Conservation (phyloP, 768 basidiomycete genomes). For the Mycena filopes region DNA sequence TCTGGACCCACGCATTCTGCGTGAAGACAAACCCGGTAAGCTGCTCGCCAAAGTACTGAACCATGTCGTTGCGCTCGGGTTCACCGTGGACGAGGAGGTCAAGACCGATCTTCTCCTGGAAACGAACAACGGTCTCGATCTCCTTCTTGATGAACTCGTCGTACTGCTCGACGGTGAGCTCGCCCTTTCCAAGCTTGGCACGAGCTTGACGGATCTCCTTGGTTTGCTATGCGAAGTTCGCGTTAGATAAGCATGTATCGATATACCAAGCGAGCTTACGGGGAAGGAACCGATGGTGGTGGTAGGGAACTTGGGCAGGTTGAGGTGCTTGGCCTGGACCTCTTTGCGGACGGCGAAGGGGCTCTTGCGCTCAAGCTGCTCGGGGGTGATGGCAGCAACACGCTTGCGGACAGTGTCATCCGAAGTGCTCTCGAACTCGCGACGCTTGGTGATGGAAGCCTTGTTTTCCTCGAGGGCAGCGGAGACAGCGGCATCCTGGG, state of each 20-base stretch:
- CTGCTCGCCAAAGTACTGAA: conserved; percentile 99
- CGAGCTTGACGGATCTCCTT: conserved; percentile 98
- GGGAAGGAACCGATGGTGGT: conserved; percentile 99
- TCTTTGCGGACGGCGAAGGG: conserved; percentile 89
- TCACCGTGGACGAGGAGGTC: conserved; percentile 99
- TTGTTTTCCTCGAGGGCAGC: conserved; percentile 90
- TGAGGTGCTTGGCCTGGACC: conserved; percentile 87
- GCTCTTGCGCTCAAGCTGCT: conserved; percentile 88
- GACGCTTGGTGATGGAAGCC: conserved; percentile 90
- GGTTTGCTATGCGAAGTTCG: conserved; percentile 70
- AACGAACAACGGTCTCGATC: conserved; percentile 90
- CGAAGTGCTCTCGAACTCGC: conserved; percentile 92
- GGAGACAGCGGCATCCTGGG: conserved; percentile 77
- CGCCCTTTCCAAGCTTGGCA: conserved; percentile 93
- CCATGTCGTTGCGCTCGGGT: conserved; percentile 99
- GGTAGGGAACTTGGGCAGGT: conserved; percentile 97
- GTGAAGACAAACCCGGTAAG: conserved; percentile 97
- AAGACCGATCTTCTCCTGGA: conserved; percentile 97
- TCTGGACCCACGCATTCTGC: conserved; percentile 99
- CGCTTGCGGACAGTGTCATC: conserved; percentile 96
- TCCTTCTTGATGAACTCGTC: conserved; percentile 99
- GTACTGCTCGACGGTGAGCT: conserved; percentile 87
- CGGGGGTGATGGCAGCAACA: conserved; percentile 89
- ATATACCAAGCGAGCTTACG: conserved; percentile 49
- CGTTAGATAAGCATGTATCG: too few relatives aligned